These are phyloP conservation scores for Globisporangium carolinianum DNA, from an alignment of 352 stramenopile species.

Conservation along the genomic window DNA sequence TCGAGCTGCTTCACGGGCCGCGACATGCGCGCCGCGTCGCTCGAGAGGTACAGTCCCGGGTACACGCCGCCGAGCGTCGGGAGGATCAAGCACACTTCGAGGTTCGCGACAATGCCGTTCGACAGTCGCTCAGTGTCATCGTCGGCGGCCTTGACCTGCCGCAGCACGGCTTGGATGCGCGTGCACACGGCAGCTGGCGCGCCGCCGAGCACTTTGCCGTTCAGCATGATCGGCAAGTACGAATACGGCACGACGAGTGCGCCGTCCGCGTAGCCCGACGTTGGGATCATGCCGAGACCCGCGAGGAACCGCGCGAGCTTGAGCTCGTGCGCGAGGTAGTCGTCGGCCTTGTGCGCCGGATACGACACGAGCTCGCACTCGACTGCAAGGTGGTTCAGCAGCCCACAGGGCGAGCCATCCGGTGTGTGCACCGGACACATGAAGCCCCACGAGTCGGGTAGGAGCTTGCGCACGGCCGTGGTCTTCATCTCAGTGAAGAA, in stretches of 20 bases:
- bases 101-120: constrained; percentile 64
- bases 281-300: constrained; percentile 78
- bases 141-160: constrained; percentile 62
- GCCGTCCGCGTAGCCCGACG: constrained; percentile 72
- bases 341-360: constrained; percentile 65
- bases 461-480: constrained; percentile 96
- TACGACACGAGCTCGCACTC: constrained; percentile 86
- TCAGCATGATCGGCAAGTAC: constrained; percentile 94
- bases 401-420: constrained; percentile 97
- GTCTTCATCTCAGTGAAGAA: constrained; percentile 99
- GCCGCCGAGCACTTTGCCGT: constrained; percentile 94
- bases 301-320: constrained; percentile 74
- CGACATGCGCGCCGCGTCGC: constrained; percentile 92
- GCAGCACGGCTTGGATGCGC: constrained; percentile 62
- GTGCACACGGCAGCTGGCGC: constrained; percentile 84
- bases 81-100: constrained; percentile 80
- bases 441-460: constrained; percentile 99
- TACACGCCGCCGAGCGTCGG: constrained; percentile 90
- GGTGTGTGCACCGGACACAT: constrained; percentile 99
- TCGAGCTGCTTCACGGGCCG: constrained; percentile 89
- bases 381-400: constrained; percentile 97
- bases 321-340: constrained; percentile 64
- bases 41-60: constrained; percentile 96
- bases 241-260: constrained; percentile 82
- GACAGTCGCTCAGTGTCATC: constrained; percentile 39